phyloP scores from a whole-genome alignment of 208 protist species.

The Leishmania major region DNA sequence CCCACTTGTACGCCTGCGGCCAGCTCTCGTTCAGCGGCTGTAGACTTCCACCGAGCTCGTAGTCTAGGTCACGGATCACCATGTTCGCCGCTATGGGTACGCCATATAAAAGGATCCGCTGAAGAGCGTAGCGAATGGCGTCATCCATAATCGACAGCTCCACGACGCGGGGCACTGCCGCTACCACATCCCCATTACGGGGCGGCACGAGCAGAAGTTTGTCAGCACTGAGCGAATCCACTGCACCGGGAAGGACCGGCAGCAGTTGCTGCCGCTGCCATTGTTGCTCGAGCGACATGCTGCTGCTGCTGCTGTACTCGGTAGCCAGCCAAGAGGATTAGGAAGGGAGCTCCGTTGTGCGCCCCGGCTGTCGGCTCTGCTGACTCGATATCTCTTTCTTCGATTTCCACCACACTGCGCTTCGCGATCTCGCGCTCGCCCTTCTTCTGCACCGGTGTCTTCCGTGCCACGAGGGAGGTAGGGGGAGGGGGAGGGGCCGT shows the following conservation, averaged over 20 bases:
- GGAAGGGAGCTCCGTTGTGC: not conserved
- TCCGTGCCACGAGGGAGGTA: not conserved
- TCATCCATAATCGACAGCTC: not conserved
- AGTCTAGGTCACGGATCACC: constrained; percentile 11
- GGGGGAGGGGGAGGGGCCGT: not conserved
- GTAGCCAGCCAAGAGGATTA: not conserved
- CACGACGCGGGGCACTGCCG: too few species aligned
- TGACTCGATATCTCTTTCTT: not conserved
- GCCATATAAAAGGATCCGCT: constrained; percentile 1
- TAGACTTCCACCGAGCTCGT: constrained; percentile 22
- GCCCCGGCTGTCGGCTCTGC: not conserved
- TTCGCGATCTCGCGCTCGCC: not conserved
- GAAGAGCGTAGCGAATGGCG: not conserved
- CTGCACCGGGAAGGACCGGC: not conserved
- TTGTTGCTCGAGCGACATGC: not conserved
- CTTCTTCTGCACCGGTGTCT: not conserved
- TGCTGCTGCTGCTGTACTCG: not conserved
- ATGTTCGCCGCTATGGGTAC: constrained; percentile 19
- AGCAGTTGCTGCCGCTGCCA: not conserved
- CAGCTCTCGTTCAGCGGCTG: constrained; percentile 20
- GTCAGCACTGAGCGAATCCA: not conserved
- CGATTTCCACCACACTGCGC: not conserved
- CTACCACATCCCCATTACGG: not conserved
- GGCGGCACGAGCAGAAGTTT: not conserved
- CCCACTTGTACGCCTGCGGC: constrained; percentile 16